These are phyloP conservation scores for Asterella californica DNA, from an alignment of 225 moss, liverwort and hornwort genomes.

Conservation along the genomic window DNA sequence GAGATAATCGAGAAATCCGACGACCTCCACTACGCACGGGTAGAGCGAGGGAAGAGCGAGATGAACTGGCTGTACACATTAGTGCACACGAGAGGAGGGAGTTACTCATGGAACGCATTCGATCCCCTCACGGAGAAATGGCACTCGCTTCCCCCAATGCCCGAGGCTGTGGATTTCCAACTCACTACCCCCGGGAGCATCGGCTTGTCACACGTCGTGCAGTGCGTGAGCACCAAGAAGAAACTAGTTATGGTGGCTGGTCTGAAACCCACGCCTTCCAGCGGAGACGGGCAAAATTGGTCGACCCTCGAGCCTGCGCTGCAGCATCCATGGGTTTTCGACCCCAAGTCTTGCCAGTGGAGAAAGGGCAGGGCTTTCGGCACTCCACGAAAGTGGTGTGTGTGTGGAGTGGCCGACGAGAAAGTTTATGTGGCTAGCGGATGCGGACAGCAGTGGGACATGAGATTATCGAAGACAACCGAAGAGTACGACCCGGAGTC, in stretches of 20 bases:
- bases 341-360: constrained; percentile 52
- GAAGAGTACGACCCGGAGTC: constrained; percentile 49
- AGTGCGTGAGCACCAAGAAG: constrained; percentile 57
- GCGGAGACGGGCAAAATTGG: constrained; percentile 39
- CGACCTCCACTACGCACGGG: constrained; percentile 44
- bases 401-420: constrained; percentile 58
- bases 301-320: constrained; percentile 70
- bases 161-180: constrained; percentile 66
- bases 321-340: constrained; percentile 62
- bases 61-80: constrained; percentile 69
- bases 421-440: constrained; percentile 74
- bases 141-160: constrained; percentile 57
- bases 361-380: constrained; percentile 47
- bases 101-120: constrained; percentile 56
- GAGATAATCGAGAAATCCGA: constrained; percentile 41
- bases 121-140: constrained; percentile 53
- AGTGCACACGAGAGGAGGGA: constrained; percentile 41
- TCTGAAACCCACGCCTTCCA: constrained; percentile 31
- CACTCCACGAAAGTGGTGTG: constrained; percentile 82
- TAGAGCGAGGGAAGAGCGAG: constrained; percentile 16
- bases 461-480: constrained; percentile 53
- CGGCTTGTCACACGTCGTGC: constrained; percentile 60
- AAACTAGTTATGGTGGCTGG: constrained; percentile 76
- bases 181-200: constrained; percentile 67
- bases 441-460: constrained; percentile 63